Conservation (phyloP, 106 monocot genomes). For the Hemerocallis citrina region DNA sequence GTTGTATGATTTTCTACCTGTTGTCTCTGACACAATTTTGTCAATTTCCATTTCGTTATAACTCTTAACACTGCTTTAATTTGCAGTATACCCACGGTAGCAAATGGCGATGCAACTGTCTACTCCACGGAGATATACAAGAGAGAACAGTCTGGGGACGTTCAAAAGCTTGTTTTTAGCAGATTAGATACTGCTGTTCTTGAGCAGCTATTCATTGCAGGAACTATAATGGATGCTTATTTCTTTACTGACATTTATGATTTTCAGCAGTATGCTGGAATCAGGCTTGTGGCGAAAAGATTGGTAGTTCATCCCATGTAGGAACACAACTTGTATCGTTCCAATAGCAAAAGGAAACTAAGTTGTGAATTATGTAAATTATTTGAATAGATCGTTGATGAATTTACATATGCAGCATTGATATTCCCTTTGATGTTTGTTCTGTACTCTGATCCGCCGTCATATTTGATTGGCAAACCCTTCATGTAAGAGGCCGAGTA, state of each 20-base stretch:
- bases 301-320: conserved; percentile 48
- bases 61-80: no score
- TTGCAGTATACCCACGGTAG: conserved; percentile 62
- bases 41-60: no score
- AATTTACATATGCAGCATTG: no score
- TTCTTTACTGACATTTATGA: conserved; percentile 59
- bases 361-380: neutral
- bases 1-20: no score
- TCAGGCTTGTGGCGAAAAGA: conserved; percentile 63
- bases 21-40: no score
- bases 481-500: no score
- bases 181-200: conserved; percentile 51
- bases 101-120: conserved; percentile 27
- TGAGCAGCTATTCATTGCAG: conserved; percentile 47
- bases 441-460: no score
- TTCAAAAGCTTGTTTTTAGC: conserved; percentile 41
- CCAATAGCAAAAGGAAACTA: neutral
- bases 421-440: no score
- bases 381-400: no score
- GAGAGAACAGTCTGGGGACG: conserved; percentile 45
- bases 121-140: conserved; percentile 65
- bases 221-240: conserved; percentile 56
- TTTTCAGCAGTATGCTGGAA: conserved; percentile 70
- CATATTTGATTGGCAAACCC: no score
- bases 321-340: neutral